phyloP scores from a whole-genome alignment of 176 grass and related monocot species.

The Rhipidocladum racemiflorum region DNA sequence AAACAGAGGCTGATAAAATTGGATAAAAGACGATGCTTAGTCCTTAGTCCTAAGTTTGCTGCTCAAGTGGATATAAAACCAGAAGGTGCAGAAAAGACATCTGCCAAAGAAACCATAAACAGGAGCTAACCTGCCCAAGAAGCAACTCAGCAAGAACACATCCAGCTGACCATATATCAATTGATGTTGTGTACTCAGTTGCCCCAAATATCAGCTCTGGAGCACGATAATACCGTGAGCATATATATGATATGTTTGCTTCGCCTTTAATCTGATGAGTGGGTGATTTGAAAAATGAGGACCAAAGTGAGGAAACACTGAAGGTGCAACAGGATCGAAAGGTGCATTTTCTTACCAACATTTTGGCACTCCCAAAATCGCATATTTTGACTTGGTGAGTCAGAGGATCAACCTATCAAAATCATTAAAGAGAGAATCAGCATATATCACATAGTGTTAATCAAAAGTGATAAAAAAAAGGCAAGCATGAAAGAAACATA shows the following conservation, averaged over 20 bases:
- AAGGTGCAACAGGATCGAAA: neutral
- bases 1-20: constrained; percentile 56
- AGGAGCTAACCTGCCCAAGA: constrained; percentile 73
- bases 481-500: constrained; percentile 33
- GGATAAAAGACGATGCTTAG: constrained; percentile 13
- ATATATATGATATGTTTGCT: constrained; percentile 99
- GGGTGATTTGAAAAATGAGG: neutral
- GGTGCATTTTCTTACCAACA: constrained; percentile 66
- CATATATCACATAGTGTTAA: neutral
- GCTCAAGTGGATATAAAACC: neutral
- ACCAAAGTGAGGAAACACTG: neutral
- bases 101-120: neutral
- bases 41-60: constrained; percentile 23
- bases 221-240: constrained; percentile 96
- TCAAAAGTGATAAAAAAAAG: neutral
- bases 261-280: constrained; percentile 75
- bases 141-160: constrained; percentile 94
- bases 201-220: constrained; percentile 97
- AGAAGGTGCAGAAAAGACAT: neutral
- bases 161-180: constrained; percentile 99
- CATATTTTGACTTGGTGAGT: constrained; percentile 97
- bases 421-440: constrained; percentile 7
- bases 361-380: constrained; percentile 98
- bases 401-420: constrained; percentile 77
- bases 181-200: constrained; percentile 89